Evolutionary conservation across 2,329 filamentous ascomycete species (phyloP).

Genomic region (Alternaria gansuensis): DNA sequence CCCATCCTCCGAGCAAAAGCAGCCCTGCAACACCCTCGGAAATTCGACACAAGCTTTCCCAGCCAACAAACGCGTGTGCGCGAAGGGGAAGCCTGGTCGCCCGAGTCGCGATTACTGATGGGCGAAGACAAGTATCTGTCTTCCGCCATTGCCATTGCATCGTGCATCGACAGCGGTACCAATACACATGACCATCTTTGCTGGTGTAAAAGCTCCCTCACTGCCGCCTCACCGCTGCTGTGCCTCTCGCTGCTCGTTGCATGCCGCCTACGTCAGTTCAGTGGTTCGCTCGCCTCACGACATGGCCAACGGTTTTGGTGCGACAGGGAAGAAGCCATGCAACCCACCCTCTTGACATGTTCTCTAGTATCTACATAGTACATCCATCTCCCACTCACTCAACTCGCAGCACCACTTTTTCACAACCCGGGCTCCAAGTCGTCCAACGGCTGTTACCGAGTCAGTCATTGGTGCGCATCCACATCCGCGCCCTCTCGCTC

Average conservation of each 20-base stretch:
- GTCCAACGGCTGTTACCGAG: conserved; percentile 12
- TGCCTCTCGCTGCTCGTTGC: conserved; percentile 4
- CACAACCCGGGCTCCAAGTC: conserved; percentile 2
- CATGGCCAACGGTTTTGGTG: conserved; percentile 12
- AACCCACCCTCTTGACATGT: neutral
- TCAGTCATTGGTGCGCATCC: conserved; percentile 14
- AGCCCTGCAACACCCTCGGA: conserved; percentile 14
- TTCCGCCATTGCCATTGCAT: conserved; percentile 4
- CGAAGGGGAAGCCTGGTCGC: conserved; percentile 9
- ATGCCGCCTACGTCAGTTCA: conserved; percentile 3
- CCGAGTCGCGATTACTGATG: neutral
- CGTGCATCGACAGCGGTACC: conserved; percentile 2
- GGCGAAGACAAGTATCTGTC: neutral
- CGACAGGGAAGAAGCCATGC: conserved; percentile 1
- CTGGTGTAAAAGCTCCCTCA: neutral
- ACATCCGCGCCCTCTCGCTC: conserved; percentile 14
- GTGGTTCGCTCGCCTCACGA: conserved; percentile 14
- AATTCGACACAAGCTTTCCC: conserved; percentile 17
- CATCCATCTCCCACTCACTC: neutral
- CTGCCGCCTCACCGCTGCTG: conserved; percentile 22
- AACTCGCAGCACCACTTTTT: conserved; percentile 9
- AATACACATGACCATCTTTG: conserved; percentile 10
- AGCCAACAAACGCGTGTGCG: conserved; percentile 17
- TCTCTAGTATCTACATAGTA: neutral
- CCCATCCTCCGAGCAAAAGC: conserved; percentile 17